Base-by-base conservation (phyloP, 257 asterid genomes). In the Solanum ahanhuiri region DNA sequence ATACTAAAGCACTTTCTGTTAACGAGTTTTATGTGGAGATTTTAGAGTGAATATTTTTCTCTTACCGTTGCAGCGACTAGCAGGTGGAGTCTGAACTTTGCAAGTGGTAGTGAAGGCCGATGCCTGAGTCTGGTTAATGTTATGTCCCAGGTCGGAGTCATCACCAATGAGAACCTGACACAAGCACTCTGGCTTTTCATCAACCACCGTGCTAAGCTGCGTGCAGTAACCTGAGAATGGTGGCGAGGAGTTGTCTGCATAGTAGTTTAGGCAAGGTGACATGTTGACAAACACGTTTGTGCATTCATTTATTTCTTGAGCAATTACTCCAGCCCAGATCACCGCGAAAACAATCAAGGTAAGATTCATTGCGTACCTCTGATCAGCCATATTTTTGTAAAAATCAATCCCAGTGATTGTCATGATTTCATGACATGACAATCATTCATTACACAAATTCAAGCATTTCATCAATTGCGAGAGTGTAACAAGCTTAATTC, bases 231-330 rank as follows among this genome's bases (percentile, higher is more conserved):
- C 83, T 14, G 90, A 28, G 11, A 95, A 85, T 2, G 95, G 97
- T 57, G 90, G 33, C 51, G 96, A 83, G 57, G 96, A 83, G 92
- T 87, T 93, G 48, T 18, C 51, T 30, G 98, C 89, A 85, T 92
- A 90, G 92, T 93, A 95, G 91, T 85, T 91, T 70, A 95, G 93
- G 88, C 98, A 95, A 7, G 98, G 98, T 1, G 96, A 93, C 96
- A 95, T 84, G 93, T 93, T 95, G 79, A 94, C 86, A 35, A 94
- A 85, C 64, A 91, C 95, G 34, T 86, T 92, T 5, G 96, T 93
- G 89, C 98, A 96, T 72, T 93, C 96, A 30, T 93, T 94, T 22
- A 9, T 85, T 8, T 94, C 89, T 85, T 93, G 96, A 2, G 96
- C 94, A 7, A 15, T 63, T 48, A 84, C 91, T 2, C 93, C 86